Percentiles rank a stretch among this genome's conserved stretches.
Conservation (phyloP, 2,329 filamentous ascomycete species). For the Aspergillus sp. region DNA sequence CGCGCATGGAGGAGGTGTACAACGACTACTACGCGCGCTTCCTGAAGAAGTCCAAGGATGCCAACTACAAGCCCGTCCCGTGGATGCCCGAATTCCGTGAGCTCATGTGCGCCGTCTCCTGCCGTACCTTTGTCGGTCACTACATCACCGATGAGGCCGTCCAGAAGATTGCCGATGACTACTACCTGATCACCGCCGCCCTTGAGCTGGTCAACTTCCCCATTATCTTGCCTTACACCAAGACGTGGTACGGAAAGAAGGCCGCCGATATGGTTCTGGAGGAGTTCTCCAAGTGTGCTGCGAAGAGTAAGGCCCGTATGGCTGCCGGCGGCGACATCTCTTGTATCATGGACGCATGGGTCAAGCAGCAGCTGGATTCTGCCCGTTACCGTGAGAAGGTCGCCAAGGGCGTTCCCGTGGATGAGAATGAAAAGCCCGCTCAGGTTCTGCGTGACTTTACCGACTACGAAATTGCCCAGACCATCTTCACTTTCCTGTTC, state of each 20-base stretch:
- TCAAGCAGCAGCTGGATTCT: constrained; percentile 83
- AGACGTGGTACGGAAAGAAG: constrained; percentile 96
- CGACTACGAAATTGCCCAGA: constrained; percentile 89
- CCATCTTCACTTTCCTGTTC: constrained; percentile 93
- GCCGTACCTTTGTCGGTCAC: constrained; percentile 94
- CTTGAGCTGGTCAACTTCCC: constrained; percentile 98
- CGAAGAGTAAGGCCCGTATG: constrained; percentile 92
- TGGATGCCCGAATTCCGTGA: constrained; percentile 94
- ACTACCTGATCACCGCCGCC: constrained; percentile 92
- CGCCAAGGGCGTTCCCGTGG: constrained; percentile 66
- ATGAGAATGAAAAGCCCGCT: constrained; percentile 73
- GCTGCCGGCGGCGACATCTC: constrained; percentile 78
- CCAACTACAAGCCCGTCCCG: constrained; percentile 69
- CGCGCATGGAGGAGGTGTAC: constrained; percentile 89
- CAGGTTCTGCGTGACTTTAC: constrained; percentile 81
- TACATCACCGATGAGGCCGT: constrained; percentile 89
- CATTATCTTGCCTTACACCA: constrained; percentile 90
- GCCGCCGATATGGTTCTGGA: constrained; percentile 86
- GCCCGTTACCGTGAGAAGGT: constrained; percentile 76
- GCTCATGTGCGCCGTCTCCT: constrained; percentile 90
- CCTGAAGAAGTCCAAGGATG: constrained; percentile 69
- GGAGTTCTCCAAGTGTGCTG: constrained; percentile 87
- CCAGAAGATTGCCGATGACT: constrained; percentile 93
- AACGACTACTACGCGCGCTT: constrained; percentile 80
- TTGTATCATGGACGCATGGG: constrained; percentile 96